These are phyloP conservation scores for Croton setiger DNA, from an alignment of 441 rosid genomes.

Conservation along the genomic window DNA sequence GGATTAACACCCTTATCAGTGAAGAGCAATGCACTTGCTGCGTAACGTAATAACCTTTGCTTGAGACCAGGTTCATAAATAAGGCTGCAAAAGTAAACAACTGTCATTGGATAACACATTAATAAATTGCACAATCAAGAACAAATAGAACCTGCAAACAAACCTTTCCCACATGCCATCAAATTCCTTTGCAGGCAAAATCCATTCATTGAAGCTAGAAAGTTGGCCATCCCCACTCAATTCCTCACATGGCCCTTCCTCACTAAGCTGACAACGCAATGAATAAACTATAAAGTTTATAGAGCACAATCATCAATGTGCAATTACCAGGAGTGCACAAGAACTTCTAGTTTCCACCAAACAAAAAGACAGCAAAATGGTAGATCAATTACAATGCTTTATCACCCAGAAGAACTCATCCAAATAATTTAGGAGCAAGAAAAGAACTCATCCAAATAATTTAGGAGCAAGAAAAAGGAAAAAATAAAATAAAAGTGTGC, in stretches of 20 bases:
- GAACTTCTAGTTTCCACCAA: background rate
- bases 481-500: background rate
- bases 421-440: background rate
- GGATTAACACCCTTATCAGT: constrained; percentile 91
- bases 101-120: constrained; percentile 14
- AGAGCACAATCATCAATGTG: constrained; percentile 1
- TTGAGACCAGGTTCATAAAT: constrained; percentile 92
- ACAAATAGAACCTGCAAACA: constrained; percentile 19
- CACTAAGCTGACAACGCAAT: constrained; percentile 58
- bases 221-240: constrained; percentile 71
- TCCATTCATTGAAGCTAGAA: constrained; percentile 94
- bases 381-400: background rate
- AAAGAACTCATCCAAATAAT: background rate
- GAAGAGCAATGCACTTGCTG: constrained; percentile 89
- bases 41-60: constrained; percentile 83
- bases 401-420: background rate
- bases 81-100: constrained; percentile 52
- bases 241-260: constrained; percentile 97
- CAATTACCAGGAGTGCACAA: background rate
- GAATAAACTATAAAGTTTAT: constrained; percentile 11
- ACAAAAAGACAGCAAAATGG: background rate
- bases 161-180: constrained; percentile 99
- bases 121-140: background rate
- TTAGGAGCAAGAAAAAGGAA: background rate
- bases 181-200: constrained; percentile 95